Base-by-base conservation (phyloP, 306 rosid genomes). In the Acmispon strigosus region DNA sequence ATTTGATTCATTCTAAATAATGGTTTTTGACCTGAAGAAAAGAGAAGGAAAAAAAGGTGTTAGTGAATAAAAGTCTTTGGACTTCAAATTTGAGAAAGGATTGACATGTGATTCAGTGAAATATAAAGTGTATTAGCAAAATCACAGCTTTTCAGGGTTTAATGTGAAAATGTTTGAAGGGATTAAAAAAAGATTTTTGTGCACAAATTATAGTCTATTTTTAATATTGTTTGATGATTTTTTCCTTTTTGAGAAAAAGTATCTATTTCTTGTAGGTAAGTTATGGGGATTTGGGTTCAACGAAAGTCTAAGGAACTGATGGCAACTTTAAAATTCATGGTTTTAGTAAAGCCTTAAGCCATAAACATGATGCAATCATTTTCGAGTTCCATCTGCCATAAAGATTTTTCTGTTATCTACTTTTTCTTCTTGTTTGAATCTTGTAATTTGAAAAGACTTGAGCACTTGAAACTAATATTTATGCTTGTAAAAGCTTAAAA, bases 211-310 rank as follows among this genome's bases (percentile, higher is more conserved):
- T 8, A 24, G 22, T 7, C 8, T 32, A 4, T 41, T 41, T 64
- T 15, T 20, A 6, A 17, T 14, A 15, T 52, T 52, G 29, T 65
- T 54, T 22, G 63, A 58, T 61, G 66, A 60, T 0, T 61, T 37
- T 52, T 56, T 24, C 4, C 32, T 41, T 8, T 54, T 3, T 37
- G 2, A 22, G 19, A 45, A 34, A 55, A 53, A 50, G 43, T 32
- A 0, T 19, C 18, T 51, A 57, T 55, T 63, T 70, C 74, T 61
- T 47, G 45, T 51, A 36, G 73, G 76, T 37, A 61, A 37, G 76
- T 34, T 60, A 27, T 17, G 74, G 62, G 77, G 64, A 68, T 77
- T 52, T 62, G 60, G 66, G 80, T 77, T 69, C 66, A 29, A 17
- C 67, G 79, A 16, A 67, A 44, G 62, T 66, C 51, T 39, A 45